Base-by-base conservation (phyloP, 345 rosid species). In the Ceriops tagal region DNA sequence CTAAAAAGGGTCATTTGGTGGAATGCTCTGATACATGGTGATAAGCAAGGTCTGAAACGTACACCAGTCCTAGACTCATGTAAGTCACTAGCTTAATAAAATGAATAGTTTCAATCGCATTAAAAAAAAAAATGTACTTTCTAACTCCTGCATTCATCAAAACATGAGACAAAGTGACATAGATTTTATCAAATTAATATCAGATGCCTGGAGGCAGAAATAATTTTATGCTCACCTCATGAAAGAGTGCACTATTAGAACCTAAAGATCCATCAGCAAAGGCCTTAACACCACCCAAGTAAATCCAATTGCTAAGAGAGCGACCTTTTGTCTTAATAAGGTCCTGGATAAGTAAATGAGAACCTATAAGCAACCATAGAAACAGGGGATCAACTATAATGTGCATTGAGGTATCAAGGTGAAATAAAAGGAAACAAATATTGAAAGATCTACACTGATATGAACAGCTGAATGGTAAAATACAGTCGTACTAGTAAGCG, bases 261-360 rank as follows among this genome's bases (percentile, higher is more conserved):
- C 97, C 96, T 67, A 91, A 71, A 74, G 98, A 89, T 37, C 98
- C 98, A 83, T 93, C 98, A 58, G 85, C 84, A 80, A 89, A 93
- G 53, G 91, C 97, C 85, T 93, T 91, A 71, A 93, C 90, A 39
- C 98, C 98, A 62, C 98, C 93, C 65, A 88, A 81, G 73, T 93
- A 89, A 71, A 89, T 72, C 93, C 93, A 80, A 61, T 87, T 78
- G 66, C 96, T 93, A 58, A 89, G 43, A 51, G 69, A 72, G 53
- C 27, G 71, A 37, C 97, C 97, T 67, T 61, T 68, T 69, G 73
- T 81, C 57, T 74, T 84, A 71, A 79, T 73, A 64, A 87, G 79
- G 62, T 82, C 88, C 96, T 93, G 82, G 11, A 43, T 34, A 58
- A 61, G 62, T 56, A 43, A 60, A 73, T 35, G 57, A 66, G 62